Evolutionary conservation across 352 stramenopile genomes (phyloP).

Genomic region (Pythium sukuiense): DNA sequence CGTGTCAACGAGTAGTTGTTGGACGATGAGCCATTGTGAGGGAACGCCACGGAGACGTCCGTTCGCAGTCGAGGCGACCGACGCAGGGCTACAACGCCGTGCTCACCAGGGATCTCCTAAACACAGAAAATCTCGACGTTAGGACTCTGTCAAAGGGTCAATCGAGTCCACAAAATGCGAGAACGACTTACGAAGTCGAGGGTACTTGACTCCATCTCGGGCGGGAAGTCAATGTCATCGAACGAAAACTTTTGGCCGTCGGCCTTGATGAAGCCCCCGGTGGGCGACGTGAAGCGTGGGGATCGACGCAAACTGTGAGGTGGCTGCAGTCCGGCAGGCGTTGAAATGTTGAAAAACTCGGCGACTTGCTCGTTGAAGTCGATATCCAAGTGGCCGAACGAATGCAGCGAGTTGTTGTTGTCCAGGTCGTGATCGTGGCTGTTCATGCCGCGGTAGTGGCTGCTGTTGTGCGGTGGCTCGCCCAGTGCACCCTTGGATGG

Average conservation of each 20-base stretch:
- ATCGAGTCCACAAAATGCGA: not conserved
- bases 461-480: conserved; percentile 18
- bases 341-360: conserved; percentile 81
- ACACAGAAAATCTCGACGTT: not conserved
- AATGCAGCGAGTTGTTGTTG: conserved; percentile 49
- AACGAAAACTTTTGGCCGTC: conserved; percentile 86
- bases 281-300: conserved; percentile 68
- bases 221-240: conserved; percentile 74
- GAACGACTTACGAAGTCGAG: conserved; percentile 70
- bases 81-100: conserved; percentile 51
- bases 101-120: conserved; percentile 73
- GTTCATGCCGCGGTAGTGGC: conserved; percentile 2
- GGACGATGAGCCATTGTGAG: conserved; percentile 40
- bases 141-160: not conserved
- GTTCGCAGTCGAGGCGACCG: conserved; percentile 79
- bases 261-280: conserved; percentile 56
- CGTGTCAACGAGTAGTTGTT: conserved; percentile 44
- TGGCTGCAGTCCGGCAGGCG: conserved; percentile 54
- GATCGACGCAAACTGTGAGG: conserved; percentile 75
- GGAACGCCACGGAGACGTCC: conserved; percentile 84
- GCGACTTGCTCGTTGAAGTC: conserved; percentile 88
- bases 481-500: conserved; percentile 30
- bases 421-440: conserved; percentile 52
- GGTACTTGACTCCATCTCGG: conserved; percentile 67
- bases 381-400: conserved; percentile 84